These are phyloP conservation scores for Saitozyma sp. DNA, from an alignment of 768 basidiomycete species.

Conservation along the genomic window DNA sequence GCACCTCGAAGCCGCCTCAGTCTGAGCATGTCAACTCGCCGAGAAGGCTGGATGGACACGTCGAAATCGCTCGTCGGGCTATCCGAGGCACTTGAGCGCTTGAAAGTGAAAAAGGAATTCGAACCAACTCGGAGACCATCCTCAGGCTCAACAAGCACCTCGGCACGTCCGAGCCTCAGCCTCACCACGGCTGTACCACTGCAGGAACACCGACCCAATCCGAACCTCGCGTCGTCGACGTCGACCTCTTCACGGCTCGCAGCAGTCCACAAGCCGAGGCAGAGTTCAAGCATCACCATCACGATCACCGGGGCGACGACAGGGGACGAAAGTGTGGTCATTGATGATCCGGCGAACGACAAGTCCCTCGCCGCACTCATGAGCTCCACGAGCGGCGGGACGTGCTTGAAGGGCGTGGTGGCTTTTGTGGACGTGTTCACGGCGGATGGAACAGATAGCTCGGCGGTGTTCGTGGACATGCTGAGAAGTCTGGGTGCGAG, in stretches of 20 bases:
- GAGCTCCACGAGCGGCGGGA: slow-evolving; percentile 22
- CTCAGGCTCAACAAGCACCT: too few species aligned
- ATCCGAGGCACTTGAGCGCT: slow-evolving; percentile 34
- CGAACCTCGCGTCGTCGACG: slow-evolving; percentile 8
- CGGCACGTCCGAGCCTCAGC: too few species aligned
- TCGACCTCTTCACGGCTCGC: background rate
- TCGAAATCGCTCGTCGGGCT: slow-evolving; percentile 31
- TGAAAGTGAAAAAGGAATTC: slow-evolving; percentile 28
- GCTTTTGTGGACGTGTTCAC: slow-evolving; percentile 53
- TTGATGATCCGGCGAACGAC: slow-evolving; percentile 2
- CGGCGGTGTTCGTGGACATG: slow-evolving; percentile 48
- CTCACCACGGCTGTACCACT: too few species aligned
- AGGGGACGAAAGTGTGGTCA: slow-evolving; percentile 13
- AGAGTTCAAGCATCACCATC: background rate
- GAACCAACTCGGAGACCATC: slow-evolving; percentile 10
- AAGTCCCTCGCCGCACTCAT: slow-evolving; percentile 35
- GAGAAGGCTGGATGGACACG: slow-evolving; percentile 26
- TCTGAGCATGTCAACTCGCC: slow-evolving; percentile 22
- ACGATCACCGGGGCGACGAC: slow-evolving; percentile 3
- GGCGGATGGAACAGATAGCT: slow-evolving; percentile 49
- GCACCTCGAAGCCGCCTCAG: slow-evolving; percentile 8
- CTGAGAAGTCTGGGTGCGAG: slow-evolving; percentile 48
- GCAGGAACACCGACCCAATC: too few species aligned
- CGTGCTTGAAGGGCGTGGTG: slow-evolving; percentile 49
- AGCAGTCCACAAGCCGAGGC: slow-evolving; percentile 27